phyloP scores from a whole-genome alignment of 2,329 filamentous ascomycete genomes.

The Mycosphaerella sp. region DNA sequence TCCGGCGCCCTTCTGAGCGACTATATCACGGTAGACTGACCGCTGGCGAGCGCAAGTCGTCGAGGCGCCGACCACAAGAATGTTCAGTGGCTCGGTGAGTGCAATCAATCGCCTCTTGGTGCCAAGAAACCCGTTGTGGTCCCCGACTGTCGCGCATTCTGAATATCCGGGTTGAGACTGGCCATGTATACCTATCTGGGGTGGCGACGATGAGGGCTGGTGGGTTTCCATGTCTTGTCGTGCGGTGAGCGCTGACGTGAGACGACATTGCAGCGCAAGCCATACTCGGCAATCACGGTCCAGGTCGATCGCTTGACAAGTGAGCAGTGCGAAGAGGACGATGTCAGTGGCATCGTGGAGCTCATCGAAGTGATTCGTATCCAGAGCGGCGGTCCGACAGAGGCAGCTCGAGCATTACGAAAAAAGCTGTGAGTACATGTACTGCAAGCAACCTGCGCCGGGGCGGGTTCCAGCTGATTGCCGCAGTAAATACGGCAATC shows the following conservation, averaged over 20 bases:
- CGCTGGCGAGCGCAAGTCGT: no score
- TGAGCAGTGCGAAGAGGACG: constrained; percentile 84
- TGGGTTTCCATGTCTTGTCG: background rate
- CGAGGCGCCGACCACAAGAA: constrained; percentile 3
- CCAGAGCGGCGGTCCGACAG: constrained; percentile 75
- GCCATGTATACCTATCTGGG: no score
- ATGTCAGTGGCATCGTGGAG: constrained; percentile 84
- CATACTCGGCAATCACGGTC: constrained; percentile 89
- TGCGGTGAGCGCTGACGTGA: background rate
- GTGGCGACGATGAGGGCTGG: no score
- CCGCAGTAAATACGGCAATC: constrained; percentile 77
- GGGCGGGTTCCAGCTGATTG: background rate
- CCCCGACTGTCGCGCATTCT: no score
- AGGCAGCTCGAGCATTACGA: constrained; percentile 83
- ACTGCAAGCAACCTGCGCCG: background rate
- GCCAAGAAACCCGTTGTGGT: no score
- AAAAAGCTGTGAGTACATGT: constrained; percentile 69
- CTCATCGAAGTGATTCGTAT: constrained; percentile 90
- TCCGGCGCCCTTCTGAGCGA: no score
- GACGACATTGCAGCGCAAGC: constrained; percentile 54
- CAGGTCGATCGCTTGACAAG: constrained; percentile 85
- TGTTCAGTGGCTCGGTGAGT: constrained; percentile 27
- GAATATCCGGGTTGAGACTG: no score
- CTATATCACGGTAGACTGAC: no score
- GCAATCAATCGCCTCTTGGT: background rate